Conservation (phyloP, 2,329 filamentous ascomycete species). For the Cladophialophora bantiana region DNA sequence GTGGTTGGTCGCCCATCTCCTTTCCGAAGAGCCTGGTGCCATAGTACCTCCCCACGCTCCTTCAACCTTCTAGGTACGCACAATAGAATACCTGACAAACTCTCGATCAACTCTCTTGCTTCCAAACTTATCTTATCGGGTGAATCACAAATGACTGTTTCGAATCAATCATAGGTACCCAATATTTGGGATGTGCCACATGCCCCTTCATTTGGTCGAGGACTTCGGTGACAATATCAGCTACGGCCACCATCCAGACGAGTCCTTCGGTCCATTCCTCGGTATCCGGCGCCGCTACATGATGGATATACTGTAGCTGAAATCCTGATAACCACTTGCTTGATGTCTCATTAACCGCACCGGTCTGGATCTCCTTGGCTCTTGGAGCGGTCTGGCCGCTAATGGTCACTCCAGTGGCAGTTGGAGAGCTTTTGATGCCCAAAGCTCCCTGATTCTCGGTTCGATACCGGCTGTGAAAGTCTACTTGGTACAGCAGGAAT, state of each 20-base stretch:
- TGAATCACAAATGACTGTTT: not conserved
- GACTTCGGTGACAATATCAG: not conserved
- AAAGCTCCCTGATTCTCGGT: not conserved
- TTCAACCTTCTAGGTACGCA: not conserved
- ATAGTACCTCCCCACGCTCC: not conserved
- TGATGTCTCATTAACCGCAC: not conserved
- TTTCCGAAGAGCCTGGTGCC: not conserved
- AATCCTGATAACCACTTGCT: not conserved
- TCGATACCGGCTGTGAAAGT: not conserved
- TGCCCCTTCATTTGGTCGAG: not conserved
- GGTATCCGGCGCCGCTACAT: not conserved
- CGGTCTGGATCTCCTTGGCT: not conserved
- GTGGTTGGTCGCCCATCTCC: constrained; percentile 13
- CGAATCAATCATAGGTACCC: not conserved
- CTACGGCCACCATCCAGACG: not conserved
- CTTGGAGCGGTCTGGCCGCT: not conserved
- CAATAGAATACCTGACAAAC: not conserved
- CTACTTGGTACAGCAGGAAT: not conserved
- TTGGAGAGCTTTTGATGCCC: not conserved
- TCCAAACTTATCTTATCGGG: not conserved
- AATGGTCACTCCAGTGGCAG: not conserved
- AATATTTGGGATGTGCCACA: not conserved
- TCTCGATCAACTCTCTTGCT: not conserved
- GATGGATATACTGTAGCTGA: not conserved
- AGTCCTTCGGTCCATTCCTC: not conserved